Evolutionary conservation across 768 basidiomycete species (phyloP), one percentile per base, ranked within the genome.

Genomic region (Boletus rex-veris): DNA sequence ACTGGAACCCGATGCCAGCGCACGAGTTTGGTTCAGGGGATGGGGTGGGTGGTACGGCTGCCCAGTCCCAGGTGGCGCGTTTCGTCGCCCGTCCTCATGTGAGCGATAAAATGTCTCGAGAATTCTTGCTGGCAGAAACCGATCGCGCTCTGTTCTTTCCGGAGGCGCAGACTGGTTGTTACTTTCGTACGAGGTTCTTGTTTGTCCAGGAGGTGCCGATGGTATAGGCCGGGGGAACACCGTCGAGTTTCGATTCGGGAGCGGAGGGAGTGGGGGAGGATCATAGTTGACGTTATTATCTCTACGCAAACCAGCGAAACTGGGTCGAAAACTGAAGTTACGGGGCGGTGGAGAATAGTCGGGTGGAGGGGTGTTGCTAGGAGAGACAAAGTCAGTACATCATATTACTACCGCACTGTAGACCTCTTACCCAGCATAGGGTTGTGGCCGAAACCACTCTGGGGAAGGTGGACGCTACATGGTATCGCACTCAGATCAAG

Each of bases 321-420:
- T 36, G 8, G 61, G 55, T 33, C 61, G 61, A 30, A 60, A 42
- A 26, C 9, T 53, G n/a, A 56, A 51, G 51, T 52, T 61, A 12
- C 59, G 61, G 35, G 57, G 58, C 0, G 61, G 56, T 10, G 66
- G 64, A 16, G 57, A 52, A 28, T 65, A 54, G 35, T 56, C 61
- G 18, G 64, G 61, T 35, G 61, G 61, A 21, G 66, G 64, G 2
- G 64, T 67, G n/a, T 55, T 64, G 7, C 66, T 66, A 43, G 19
- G 47, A 31, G 15, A 31, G 33, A 28, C 10, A 35, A 7, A 10
- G 35, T 64, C 31, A 64, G 50, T 36, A 8, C 35, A 30, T 31
- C 18, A 28, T 14, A 2, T 15, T 18, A 19, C 11, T 24, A n/a
- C 30, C 28, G 50, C 16, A 6, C 11, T 52, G 24, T 9, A 33